Evolutionary conservation across 257 asterid species (phyloP).

Genomic region (Solanum neorickii): DNA sequence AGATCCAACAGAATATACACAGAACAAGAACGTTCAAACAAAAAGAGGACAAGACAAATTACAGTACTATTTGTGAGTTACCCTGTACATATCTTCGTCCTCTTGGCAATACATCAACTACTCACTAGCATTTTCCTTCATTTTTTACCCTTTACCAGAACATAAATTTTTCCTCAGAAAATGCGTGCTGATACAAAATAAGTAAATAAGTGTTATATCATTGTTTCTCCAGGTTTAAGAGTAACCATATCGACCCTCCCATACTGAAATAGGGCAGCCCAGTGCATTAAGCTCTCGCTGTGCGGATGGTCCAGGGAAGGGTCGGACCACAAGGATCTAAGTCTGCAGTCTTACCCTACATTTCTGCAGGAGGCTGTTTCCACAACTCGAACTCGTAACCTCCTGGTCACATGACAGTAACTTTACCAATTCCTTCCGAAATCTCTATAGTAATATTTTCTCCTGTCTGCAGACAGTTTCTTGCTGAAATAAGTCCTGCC

Average conservation of each 20-base stretch:
- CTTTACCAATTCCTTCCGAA: background rate
- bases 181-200: background rate
- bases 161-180: background rate
- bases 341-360: background rate
- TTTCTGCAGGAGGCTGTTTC: background rate
- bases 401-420: background rate
- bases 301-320: background rate
- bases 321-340: background rate
- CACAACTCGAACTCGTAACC: background rate
- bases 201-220: background rate
- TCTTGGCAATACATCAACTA: background rate
- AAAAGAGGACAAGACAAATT: background rate
- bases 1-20: background rate
- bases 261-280: background rate
- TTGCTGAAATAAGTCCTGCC: background rate
- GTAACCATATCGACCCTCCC: background rate
- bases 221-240: background rate
- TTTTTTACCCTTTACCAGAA: background rate
- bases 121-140: background rate
- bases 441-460: background rate
- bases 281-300: background rate
- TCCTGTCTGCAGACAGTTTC: background rate
- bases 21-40: background rate
- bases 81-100: background rate
- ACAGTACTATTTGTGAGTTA: background rate